phyloP scores from a whole-genome alignment of 495 filamentous ascomycete genomes.

The Trichoderma erinaceum region DNA sequence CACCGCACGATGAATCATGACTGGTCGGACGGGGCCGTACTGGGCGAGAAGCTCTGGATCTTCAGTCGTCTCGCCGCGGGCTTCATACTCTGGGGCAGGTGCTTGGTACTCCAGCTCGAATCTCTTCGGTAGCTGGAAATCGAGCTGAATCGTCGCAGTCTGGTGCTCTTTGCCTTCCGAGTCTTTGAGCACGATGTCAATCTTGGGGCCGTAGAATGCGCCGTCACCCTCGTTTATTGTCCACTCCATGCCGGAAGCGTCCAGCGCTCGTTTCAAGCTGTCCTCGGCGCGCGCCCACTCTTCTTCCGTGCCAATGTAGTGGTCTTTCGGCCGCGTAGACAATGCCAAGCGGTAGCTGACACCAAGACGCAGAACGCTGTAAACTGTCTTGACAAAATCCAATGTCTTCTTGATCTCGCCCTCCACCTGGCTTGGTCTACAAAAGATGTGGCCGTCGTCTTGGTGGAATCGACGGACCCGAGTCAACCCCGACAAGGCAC shows the following conservation, averaged over 20 bases:
- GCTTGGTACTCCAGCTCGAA: constrained; percentile 72
- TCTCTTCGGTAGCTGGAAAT: constrained; percentile 84
- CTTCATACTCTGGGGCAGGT: constrained; percentile 66
- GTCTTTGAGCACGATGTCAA: constrained; percentile 80
- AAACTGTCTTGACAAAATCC: constrained; percentile 73
- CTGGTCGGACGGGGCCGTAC: constrained; percentile 59
- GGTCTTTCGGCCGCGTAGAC: constrained; percentile 69
- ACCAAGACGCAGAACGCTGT: constrained; percentile 61
- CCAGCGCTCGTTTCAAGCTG: constrained; percentile 63
- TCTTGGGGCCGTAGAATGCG: constrained; percentile 94
- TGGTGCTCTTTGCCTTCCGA: constrained; percentile 85
- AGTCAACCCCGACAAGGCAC: constrained; percentile 78
- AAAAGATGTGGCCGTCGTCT: constrained; percentile 95
- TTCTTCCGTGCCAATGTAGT: constrained; percentile 70
- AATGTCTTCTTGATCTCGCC: constrained; percentile 73
- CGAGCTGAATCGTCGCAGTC: constrained; percentile 85
- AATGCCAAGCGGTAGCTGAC: constrained; percentile 70
- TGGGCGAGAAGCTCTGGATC: constrained; percentile 38
- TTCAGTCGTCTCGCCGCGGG: constrained; percentile 42
- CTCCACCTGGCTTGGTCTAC: constrained; percentile 73
- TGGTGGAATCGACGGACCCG: constrained; percentile 91
- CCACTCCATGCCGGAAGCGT: constrained; percentile 61
- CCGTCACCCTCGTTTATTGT: constrained; percentile 73
- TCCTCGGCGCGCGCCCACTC: constrained; percentile 80
- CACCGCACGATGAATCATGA: constrained; percentile 84